Percentiles rank a stretch among this genome's conserved stretches.
Conservation (phyloP, 2,329 filamentous ascomycete species). For the Exophiala spinifera region DNA sequence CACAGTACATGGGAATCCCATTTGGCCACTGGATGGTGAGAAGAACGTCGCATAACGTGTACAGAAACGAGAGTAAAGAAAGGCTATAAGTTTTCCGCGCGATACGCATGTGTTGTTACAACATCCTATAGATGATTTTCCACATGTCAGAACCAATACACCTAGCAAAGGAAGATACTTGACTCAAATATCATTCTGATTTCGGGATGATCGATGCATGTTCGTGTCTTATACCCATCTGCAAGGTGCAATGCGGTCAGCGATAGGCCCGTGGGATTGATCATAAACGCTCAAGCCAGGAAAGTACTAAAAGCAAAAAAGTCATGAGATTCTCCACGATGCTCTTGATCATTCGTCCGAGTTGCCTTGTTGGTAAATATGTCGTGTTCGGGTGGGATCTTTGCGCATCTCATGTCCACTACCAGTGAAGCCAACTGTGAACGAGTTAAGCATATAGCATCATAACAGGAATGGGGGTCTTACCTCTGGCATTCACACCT, state of each 20-base stretch:
- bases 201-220: background rate
- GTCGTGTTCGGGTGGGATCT: slow-evolving; percentile 75
- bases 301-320: slow-evolving; percentile 8
- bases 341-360: slow-evolving; percentile 39
- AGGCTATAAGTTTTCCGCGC: background rate
- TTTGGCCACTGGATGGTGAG: no score
- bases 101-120: background rate
- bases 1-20: no score
- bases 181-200: slow-evolving; percentile 10
- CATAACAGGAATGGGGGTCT: slow-evolving; percentile 30
- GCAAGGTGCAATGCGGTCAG: slow-evolving; percentile 20
- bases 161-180: slow-evolving; percentile 21
- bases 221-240: slow-evolving; percentile 12
- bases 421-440: slow-evolving; percentile 86
- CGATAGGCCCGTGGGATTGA: slow-evolving; percentile 12
- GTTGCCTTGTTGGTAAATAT: slow-evolving; percentile 77
- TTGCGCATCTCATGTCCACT: slow-evolving; percentile 96
- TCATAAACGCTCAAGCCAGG: slow-evolving; percentile 15
- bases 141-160: slow-evolving; percentile 17
- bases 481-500: slow-evolving; percentile 80
- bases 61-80: background rate
- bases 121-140: slow-evolving; percentile 13
- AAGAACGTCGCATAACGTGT: no score
- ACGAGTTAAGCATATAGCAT: slow-evolving; percentile 29
- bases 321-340: background rate